Evolutionary conservation across 108 stramenopile species (phyloP).

Genomic region (Nitzschia inconspicua): DNA sequence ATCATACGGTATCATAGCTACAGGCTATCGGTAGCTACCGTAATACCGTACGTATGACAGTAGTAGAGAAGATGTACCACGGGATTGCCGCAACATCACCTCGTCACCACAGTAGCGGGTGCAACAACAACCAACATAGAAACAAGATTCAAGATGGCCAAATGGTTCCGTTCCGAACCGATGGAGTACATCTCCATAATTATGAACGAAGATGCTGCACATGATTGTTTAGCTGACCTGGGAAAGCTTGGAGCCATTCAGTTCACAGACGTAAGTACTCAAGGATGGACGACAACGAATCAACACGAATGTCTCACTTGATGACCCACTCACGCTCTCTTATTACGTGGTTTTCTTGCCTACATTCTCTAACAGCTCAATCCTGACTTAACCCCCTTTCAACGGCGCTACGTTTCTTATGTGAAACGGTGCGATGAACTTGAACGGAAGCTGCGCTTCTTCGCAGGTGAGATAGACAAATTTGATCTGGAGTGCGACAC

Average conservation of each 20-base stretch:
- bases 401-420: conserved; percentile 95
- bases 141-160: conserved; percentile 67
- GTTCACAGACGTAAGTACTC: conserved; percentile 93
- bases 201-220: conserved; percentile 96
- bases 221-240: conserved; percentile 88
- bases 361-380: conserved; percentile 60
- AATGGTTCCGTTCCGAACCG: conserved; percentile 98
- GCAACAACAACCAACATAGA: no score
- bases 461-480: conserved; percentile 84
- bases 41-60: no score
- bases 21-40: no score
- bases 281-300: no score
- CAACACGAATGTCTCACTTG: background rate
- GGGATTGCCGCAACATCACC: no score
- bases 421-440: conserved; percentile 98
- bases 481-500: conserved; percentile 76
- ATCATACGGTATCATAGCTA: no score
- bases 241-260: conserved; percentile 92
- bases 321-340: background rate
- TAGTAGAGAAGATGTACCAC: no score
- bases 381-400: conserved; percentile 97
- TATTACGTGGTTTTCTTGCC: background rate
- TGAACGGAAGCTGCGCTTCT: conserved; percentile 96
- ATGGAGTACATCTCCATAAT: conserved; percentile 99
- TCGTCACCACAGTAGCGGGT: no score